A percentile compares a stretch with the other conserved stretches of the same genome.
These are phyloP conservation scores for Zygosaccharomyces pseudobailii DNA, from an alignment of 1,139 yeast species.

Conservation along the genomic window DNA sequence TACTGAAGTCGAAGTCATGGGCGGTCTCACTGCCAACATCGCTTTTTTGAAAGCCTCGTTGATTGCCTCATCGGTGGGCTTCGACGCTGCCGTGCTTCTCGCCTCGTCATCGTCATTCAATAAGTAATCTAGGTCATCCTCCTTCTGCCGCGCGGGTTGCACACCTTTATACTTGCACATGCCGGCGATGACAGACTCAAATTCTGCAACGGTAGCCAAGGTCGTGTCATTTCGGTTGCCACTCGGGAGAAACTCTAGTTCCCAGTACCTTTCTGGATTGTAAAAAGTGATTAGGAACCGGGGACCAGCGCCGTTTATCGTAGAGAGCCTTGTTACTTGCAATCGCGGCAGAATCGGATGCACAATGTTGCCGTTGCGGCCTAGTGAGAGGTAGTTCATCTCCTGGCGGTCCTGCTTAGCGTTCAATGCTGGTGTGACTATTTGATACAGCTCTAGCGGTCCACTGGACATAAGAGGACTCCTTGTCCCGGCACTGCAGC, in stretches of 20 bases:
- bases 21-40: conserved; percentile 9
- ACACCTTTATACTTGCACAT: conserved; percentile 16
- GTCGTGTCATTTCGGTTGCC: neutral
- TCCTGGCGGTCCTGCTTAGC: conserved; percentile 18
- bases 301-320: neutral
- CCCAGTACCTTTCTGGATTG: conserved; percentile 33
- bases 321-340: conserved; percentile 18
- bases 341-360: conserved; percentile 34
- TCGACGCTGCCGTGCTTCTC: neutral
- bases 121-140: conserved; percentile 27
- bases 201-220: conserved; percentile 10
- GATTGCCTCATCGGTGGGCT: conserved; percentile 8
- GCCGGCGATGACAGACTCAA: conserved; percentile 23
- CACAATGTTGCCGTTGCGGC: conserved; percentile 29
- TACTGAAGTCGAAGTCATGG: neutral
- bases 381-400: conserved; percentile 31
- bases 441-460: conserved; percentile 29
- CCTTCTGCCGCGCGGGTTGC: conserved; percentile 1
- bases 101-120: conserved; percentile 16
- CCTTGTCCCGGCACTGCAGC: conserved; percentile 11
- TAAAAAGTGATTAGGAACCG: conserved; percentile 22
- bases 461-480: conserved; percentile 26
- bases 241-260: conserved; percentile 25
- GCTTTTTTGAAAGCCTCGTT: conserved; percentile 25
- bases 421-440: conserved; percentile 16